Conservation (phyloP, 2,329 filamentous ascomycete species). For the Sclerotinia minor region DNA sequence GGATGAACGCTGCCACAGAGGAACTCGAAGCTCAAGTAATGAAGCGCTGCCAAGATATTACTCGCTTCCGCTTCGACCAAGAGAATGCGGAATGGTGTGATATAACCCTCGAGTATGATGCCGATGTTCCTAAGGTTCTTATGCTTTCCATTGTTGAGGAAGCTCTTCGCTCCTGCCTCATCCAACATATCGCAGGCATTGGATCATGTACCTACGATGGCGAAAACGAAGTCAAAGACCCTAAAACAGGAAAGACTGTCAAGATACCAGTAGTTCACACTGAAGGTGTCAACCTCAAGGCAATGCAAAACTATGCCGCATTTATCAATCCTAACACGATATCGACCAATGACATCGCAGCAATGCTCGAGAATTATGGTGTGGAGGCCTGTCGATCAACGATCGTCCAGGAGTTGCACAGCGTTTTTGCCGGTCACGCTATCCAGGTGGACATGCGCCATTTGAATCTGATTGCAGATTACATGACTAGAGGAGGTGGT, state of each 20-base stretch:
- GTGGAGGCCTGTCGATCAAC: slow-evolving; percentile 87
- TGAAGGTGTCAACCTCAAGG: slow-evolving; percentile 81
- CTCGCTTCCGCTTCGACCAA: slow-evolving; percentile 78
- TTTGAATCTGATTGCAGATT: slow-evolving; percentile 91
- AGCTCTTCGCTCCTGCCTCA: slow-evolving; percentile 73
- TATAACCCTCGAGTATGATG: slow-evolving; percentile 80
- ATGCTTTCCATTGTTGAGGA: slow-evolving; percentile 89
- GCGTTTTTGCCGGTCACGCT: slow-evolving; percentile 86
- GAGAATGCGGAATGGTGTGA: slow-evolving; percentile 71
- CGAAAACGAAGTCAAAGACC: slow-evolving; percentile 55
- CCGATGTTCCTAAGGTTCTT: slow-evolving; percentile 80
- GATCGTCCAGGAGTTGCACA: slow-evolving; percentile 82
- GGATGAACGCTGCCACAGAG: slow-evolving; percentile 33
- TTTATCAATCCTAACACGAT: slow-evolving; percentile 84
- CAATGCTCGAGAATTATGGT: slow-evolving; percentile 82
- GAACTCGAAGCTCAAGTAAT: slow-evolving; percentile 64
- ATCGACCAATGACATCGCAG: slow-evolving; percentile 88
- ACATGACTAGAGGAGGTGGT: slow-evolving; percentile 91
- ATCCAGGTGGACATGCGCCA: slow-evolving; percentile 91
- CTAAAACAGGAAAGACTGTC: slow-evolving; percentile 50
- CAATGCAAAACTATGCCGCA: slow-evolving; percentile 86
- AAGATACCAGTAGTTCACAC: slow-evolving; percentile 67
- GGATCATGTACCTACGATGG: slow-evolving; percentile 67
- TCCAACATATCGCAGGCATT: slow-evolving; percentile 83
- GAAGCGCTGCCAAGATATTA: slow-evolving; percentile 64